Conservation (phyloP, 177 flowering plant genomes). For the Vitis hybrid region DNA sequence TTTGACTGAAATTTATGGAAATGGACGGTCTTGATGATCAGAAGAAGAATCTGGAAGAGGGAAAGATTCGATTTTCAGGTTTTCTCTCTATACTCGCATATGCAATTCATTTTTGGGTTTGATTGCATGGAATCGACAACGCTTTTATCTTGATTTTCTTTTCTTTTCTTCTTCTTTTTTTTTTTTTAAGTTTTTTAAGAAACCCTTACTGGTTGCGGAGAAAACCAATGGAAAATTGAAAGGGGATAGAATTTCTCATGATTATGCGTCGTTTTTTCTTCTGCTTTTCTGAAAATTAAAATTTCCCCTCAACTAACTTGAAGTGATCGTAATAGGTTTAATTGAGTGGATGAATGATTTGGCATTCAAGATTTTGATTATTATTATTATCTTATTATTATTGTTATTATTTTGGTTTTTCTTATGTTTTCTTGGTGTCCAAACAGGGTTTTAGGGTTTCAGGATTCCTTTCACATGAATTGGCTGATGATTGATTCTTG, state of each 20-base stretch:
- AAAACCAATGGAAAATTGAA: background rate
- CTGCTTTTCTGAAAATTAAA: no score
- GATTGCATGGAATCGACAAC: slow-evolving; percentile 10
- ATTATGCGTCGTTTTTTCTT: background rate
- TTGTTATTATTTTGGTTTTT: background rate
- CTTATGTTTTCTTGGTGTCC: no score
- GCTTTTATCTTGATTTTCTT: slow-evolving; percentile 14
- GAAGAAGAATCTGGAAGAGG: slow-evolving; percentile 5
- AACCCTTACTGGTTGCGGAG: background rate
- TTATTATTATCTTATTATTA: background rate
- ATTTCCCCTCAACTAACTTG: background rate
- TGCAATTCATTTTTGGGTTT: slow-evolving; percentile 9
- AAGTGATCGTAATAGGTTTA: background rate
- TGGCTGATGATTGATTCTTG: no score
- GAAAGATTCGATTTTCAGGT: slow-evolving; percentile 19
- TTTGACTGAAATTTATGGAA: background rate
- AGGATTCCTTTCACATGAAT: no score
- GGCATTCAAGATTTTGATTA: background rate
- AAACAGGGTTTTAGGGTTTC: no score
- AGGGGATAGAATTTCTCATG: background rate
- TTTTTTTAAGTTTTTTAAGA: background rate
- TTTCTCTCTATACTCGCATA: slow-evolving; percentile 18
- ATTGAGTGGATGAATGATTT: no score
- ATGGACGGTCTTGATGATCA: background rate
- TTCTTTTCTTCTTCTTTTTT: background rate